A percentile compares a stretch with the other conserved stretches of the same genome.
These are phyloP conservation scores for Yamadazyma diospyri DNA, from an alignment of 1,139 yeast species.

Conservation along the genomic window DNA sequence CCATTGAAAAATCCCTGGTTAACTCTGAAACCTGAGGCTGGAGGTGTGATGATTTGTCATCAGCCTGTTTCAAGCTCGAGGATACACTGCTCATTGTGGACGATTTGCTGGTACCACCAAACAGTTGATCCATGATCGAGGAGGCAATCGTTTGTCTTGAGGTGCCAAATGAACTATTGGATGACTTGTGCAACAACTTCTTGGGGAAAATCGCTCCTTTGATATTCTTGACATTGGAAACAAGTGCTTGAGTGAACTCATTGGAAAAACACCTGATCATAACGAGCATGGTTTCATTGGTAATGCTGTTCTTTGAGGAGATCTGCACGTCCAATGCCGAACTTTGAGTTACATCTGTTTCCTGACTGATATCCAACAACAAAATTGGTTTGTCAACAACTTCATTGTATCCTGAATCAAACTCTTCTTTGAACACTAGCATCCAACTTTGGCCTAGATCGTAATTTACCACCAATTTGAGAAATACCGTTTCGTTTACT, in stretches of 20 bases:
- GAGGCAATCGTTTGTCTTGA: slow-evolving; percentile 36
- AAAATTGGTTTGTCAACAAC: slow-evolving; percentile 36
- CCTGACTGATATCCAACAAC: slow-evolving; percentile 27
- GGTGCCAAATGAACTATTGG: slow-evolving; percentile 17
- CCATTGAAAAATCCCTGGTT: slow-evolving; percentile 14
- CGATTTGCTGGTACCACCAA: slow-evolving; percentile 26
- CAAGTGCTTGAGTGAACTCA: slow-evolving; percentile 23
- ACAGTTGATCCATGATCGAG: slow-evolving; percentile 34
- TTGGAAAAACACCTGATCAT: slow-evolving; percentile 36
- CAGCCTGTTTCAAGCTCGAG: background rate
- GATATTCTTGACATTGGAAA: slow-evolving; percentile 26
- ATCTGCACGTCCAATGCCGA: slow-evolving; percentile 43
- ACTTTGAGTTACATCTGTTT: slow-evolving; percentile 29
- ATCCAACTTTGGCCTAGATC: slow-evolving; percentile 35
- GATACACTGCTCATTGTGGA: slow-evolving; percentile 38
- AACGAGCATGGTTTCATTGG: slow-evolving; percentile 25
- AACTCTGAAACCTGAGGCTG: slow-evolving; percentile 5
- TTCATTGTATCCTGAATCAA: slow-evolving; percentile 28
- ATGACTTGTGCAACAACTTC: slow-evolving; percentile 17
- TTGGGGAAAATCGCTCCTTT: slow-evolving; percentile 22
- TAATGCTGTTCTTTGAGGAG: slow-evolving; percentile 29
- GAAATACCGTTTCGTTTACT: slow-evolving; percentile 30
- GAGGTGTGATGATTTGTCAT: background rate
- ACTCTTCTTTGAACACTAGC: slow-evolving; percentile 40
- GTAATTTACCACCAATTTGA: slow-evolving; percentile 38